Conservation (phyloP, 345 rosid species). For the Salix caprea region DNA sequence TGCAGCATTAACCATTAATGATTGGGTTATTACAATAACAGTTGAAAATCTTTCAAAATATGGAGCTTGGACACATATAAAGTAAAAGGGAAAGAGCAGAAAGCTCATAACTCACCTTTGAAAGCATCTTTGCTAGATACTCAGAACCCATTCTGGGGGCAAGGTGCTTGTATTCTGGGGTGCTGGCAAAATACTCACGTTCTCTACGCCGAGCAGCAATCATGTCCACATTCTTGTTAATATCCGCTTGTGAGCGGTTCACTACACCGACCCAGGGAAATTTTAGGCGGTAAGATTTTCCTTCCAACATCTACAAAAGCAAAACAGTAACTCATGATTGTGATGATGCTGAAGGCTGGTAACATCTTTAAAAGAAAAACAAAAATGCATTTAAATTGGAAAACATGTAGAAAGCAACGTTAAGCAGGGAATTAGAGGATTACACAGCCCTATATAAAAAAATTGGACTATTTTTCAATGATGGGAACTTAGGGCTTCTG, state of each 20-base stretch:
- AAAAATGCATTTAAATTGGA: not conserved
- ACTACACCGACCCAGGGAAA: conserved; percentile 99
- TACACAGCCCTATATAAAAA: not conserved
- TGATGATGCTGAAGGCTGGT: not conserved
- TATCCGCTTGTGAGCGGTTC: conserved; percentile 98
- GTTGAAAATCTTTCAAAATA: not conserved
- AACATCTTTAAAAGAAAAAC: not conserved
- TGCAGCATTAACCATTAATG: conserved; percentile 30
- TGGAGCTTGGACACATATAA: not conserved
- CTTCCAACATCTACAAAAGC: conserved; percentile 74
- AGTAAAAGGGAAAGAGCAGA: not conserved
- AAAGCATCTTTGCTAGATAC: conserved; percentile 90
- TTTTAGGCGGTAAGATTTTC: conserved; percentile 76
- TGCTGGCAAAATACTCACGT: conserved; percentile 80
- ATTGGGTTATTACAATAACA: conserved; percentile 7
- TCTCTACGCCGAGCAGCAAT: conserved; percentile 95
- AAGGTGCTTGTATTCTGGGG: conserved; percentile 95
- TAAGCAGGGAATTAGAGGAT: not conserved
- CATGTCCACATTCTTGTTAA: conserved; percentile 96
- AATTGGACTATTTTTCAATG: not conserved
- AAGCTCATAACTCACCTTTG: conserved; percentile 52
- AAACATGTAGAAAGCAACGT: not conserved
- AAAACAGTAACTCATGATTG: conserved; percentile 10
- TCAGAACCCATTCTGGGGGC: conserved; percentile 97
- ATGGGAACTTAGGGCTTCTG: not conserved